Evolutionary conservation across 371 early-diverging fungal species (phyloP), one percentile per base, ranked within the genome.

Genomic region (Saksenaea oblongispora): DNA sequence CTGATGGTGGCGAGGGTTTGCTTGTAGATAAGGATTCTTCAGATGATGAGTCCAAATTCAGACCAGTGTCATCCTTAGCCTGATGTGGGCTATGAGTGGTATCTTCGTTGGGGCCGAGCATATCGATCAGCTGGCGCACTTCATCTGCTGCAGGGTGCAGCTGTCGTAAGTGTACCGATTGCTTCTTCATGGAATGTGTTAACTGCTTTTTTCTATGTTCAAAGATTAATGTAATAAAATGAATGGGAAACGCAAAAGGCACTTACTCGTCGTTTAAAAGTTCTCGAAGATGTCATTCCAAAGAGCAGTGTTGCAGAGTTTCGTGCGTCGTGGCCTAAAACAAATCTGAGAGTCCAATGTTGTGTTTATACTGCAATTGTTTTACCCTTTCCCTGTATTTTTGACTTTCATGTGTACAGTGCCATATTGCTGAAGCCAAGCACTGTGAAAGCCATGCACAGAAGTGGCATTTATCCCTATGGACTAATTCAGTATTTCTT

Each of bases 71-170:
- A 59, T 64, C 56, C 24, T 54, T 34, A 42, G 65, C 65, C 36
- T 56, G 53, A 65, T 37, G 55, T 42, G 10, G 60, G 51, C 31
- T 61, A 66, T 61, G 61, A 66, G 51, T 53, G 18, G 58, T 57
- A 47, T 56, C 37, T 4, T 31, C 31, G 31, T 31, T 7, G 7
- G 31, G 31, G 31, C 31, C 37, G 34, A 37, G 14, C 10, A 22
- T 9, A 31, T 54, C 26, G 54, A 39, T 54, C 54, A 61, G 24
- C 9, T 36, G 61, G 61, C 61, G 54, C 22, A 47, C 24, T 47
- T 47, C 47, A 3, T 5, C 10, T 3, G 0, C 47, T 18, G 18
- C 47, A 47, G 47, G 47, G 22, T 18, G 27, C 47, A 7, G 47
- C 47, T 10, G n/a, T 22, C 5, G 22, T 61, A 22, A 54, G 15